phyloP scores from a whole-genome alignment of 306 rosid species.

The Prunus mongolica region DNA sequence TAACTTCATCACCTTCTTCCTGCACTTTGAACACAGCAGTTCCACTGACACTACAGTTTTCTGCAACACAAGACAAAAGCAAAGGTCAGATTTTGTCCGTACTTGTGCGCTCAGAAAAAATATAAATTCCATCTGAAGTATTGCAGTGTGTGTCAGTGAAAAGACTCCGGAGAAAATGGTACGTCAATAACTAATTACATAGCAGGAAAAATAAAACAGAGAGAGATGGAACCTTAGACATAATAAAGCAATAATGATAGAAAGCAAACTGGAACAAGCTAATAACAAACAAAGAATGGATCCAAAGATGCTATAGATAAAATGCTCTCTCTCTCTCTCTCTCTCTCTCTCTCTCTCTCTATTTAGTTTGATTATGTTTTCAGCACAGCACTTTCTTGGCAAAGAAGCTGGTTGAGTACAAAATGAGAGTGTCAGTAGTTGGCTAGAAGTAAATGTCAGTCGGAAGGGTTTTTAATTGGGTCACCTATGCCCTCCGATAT shows the following conservation, averaged over 20 bases:
- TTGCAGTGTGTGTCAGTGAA: conserved; percentile 33
- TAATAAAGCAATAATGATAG: conserved; percentile 8
- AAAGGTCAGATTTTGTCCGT: conserved; percentile 13
- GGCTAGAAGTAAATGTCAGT: conserved; percentile 35
- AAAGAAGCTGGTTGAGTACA: conserved; percentile 23
- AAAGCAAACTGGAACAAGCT: conserved; percentile 21
- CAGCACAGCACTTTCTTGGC: not conserved
- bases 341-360: not conserved
- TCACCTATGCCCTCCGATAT: conserved; percentile 13
- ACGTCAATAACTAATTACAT: conserved; percentile 27
- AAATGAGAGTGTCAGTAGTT: conserved; percentile 26
- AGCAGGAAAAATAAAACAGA: conserved; percentile 2
- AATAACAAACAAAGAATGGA: conserved; percentile 6
- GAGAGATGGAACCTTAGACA: conserved; percentile 46
- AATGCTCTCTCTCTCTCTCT: not conserved
- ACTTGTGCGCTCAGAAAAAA: conserved; percentile 2
- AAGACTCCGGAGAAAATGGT: not conserved
- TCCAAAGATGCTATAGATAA: conserved; percentile 6
- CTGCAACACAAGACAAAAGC: conserved; percentile 39
- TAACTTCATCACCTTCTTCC: conserved; percentile 50
- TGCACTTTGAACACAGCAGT: conserved; percentile 51
- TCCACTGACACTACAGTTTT: conserved; percentile 50
- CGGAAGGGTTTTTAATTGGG: conserved; percentile 23
- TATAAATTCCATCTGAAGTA: conserved; percentile 17
- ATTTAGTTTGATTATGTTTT: not conserved